phyloP scores from a whole-genome alignment of 2,329 filamentous ascomycete genomes.

The Pseudogymnoascus pannorum region DNA sequence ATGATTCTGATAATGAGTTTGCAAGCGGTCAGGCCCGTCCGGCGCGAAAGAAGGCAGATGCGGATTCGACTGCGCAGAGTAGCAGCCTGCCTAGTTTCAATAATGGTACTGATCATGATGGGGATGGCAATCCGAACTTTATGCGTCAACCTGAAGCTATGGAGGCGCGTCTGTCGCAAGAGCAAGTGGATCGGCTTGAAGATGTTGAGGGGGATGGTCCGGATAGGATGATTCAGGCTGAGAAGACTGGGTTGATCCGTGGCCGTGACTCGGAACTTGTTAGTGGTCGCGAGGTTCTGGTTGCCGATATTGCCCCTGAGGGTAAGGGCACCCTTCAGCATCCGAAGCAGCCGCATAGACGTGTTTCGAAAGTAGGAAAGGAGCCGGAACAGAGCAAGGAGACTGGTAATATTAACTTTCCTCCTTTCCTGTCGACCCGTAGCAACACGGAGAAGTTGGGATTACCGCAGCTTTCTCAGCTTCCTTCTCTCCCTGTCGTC shows the following conservation, averaged over 20 bases:
- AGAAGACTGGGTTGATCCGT: conserved; percentile 50
- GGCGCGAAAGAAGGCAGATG: conserved; percentile 41
- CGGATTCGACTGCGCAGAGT: conserved; percentile 35
- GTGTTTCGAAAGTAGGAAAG: conserved; percentile 16
- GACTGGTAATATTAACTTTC: neutral
- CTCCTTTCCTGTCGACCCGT: conserved; percentile 1
- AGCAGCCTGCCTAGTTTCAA: conserved; percentile 63
- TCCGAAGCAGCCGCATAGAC: conserved; percentile 40
- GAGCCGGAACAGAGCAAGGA: neutral
- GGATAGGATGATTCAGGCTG: conserved; percentile 66
- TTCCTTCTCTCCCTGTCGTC: conserved; percentile 59
- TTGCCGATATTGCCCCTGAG: conserved; percentile 56
- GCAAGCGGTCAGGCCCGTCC: neutral
- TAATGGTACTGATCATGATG: conserved; percentile 52
- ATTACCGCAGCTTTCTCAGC: conserved; percentile 59
- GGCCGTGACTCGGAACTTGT: conserved; percentile 67
- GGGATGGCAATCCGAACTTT: conserved; percentile 31
- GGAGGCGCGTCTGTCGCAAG: conserved; percentile 52
- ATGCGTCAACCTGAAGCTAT: conserved; percentile 26
- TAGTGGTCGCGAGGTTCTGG: conserved; percentile 62
- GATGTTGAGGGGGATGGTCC: conserved; percentile 69
- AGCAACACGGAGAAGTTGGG: conserved; percentile 53
- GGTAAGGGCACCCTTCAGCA: conserved; percentile 52
- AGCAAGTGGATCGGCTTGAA: conserved; percentile 55
- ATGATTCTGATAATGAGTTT: conserved; percentile 30